Base-by-base conservation (phyloP, 768 basidiomycete genomes). In the Tulasnella calospora region DNA sequence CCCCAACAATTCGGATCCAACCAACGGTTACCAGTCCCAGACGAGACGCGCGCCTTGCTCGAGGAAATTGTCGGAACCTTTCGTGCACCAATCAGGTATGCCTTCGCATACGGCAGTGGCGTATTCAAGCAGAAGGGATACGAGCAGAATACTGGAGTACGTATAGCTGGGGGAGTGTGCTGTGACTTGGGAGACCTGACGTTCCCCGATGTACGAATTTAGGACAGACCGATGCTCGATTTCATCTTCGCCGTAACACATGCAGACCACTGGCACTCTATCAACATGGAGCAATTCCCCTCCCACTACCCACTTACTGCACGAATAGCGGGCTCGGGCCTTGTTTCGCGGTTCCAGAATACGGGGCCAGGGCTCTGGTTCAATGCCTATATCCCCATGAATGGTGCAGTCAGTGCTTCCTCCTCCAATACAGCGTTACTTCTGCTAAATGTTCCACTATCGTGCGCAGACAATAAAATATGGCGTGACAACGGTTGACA, bases 171-270 rank as follows among this genome's bases (percentile, higher is more conserved):
- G 15, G 67, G 19, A 47, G 3, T 17, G 5, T 47, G 46, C 6
- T 15, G 46, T 40, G 40, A 40, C 46, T 17, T 47, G 46, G 46
- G 46, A 47, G 21, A 47, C 5, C 46, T 47, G 46, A 47, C 46
- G 19, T 30, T 7, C n/a, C n/a, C 19, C n/a, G 57, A 61, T n/a
- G 23, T 23, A 86, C 33, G 71, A 33, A 19, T 10, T 10, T n/a
- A 85, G 82, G 82, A 86, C 27, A 82, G 84, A 61, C 96, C 96
- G 0, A 94, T 99, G 93, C 89, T 98, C 30, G 98, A 99, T 85
- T 98, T 99, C 82, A 89, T 99, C 84, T 94, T 99, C 83, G 96
- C 96, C 0, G 97, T 98, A 69, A 94, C 95, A 1, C 95, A 98
- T 81, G 88, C 98, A 0, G 89, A 88, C 17, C 95, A 98, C 82